Conservation (phyloP, 2,329 filamentous ascomycete species). For the Calonectria pauciramosa region DNA sequence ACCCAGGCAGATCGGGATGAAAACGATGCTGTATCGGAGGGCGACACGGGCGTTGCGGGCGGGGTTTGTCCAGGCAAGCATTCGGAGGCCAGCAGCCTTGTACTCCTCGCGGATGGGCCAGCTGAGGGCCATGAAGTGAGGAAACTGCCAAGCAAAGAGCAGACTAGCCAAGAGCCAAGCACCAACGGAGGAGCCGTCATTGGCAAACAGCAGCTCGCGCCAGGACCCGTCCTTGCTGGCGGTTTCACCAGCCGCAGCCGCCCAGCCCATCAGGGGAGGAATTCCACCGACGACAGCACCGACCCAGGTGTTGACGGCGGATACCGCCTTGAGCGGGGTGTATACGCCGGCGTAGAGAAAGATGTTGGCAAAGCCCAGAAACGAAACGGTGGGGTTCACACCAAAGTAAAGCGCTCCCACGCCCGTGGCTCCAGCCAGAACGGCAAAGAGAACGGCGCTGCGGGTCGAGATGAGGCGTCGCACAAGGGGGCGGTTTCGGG, state of each 20-base stretch:
- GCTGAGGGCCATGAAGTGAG: constrained; percentile 95
- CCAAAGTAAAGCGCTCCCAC: constrained; percentile 84
- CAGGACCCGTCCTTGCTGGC: constrained; percentile 82
- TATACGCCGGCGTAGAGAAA: constrained; percentile 91
- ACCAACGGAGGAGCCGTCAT: constrained; percentile 74
- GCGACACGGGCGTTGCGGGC: constrained; percentile 88
- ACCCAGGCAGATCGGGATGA: constrained; percentile 87
- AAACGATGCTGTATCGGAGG: constrained; percentile 85
- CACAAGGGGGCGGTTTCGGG: constrained; percentile 89
- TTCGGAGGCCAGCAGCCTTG: constrained; percentile 75
- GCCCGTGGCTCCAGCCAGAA: constrained; percentile 78
- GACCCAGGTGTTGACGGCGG: constrained; percentile 92
- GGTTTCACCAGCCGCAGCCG: constrained; percentile 90
- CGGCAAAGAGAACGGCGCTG: constrained; percentile 82
- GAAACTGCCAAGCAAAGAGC: constrained; percentile 97
- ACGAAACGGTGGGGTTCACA: constrained; percentile 93
- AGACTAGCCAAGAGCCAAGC: constrained; percentile 91
- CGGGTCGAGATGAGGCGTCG: constrained; percentile 80
- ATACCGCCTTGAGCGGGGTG: constrained; percentile 91
- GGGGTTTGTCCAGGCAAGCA: constrained; percentile 91
- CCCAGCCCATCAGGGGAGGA: constrained; percentile 98
- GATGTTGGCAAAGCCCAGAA: constrained; percentile 88
- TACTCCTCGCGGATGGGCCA: constrained; percentile 94
- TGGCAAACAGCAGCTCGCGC: constrained; percentile 80
- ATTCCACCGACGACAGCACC: constrained; percentile 94